Evolutionary conservation across 768 basidiomycete genomes (phyloP).

Genomic region (Dentipellis fragilis): DNA sequence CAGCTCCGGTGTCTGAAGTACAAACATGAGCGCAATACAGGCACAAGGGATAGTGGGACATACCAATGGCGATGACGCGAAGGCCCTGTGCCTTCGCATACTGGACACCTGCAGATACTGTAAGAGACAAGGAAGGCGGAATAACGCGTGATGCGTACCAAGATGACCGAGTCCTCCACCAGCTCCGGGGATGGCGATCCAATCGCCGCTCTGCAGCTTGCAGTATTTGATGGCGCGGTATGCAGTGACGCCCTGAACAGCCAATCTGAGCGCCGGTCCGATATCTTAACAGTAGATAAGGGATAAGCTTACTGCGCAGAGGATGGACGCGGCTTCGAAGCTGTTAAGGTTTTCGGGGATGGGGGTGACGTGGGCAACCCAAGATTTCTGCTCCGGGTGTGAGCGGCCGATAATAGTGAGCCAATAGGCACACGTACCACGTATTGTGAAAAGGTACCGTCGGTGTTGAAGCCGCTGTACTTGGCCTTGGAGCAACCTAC

Average conservation of each 20-base stretch:
- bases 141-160: conserved; percentile 24
- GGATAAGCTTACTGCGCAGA: conserved; percentile 54
- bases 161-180: conserved; percentile 81
- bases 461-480: conserved; percentile 60
- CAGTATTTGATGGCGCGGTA: conserved; percentile 79
- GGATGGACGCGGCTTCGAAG: conserved; percentile 60
- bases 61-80: conserved; percentile 67
- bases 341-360: conserved; percentile 65
- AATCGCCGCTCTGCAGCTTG: conserved; percentile 55
- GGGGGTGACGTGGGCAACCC: conserved; percentile 61
- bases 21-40: not conserved
- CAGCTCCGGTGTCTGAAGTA: conserved; percentile 53
- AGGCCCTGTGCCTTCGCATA: conserved; percentile 73
- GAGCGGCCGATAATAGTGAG: not conserved
- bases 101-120: conserved; percentile 45
- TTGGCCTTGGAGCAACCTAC: conserved; percentile 51
- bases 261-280: not conserved
- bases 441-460: conserved; percentile 72
- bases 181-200: conserved; percentile 68
- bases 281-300: not conserved
- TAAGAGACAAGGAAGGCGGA: not conserved
- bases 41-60: not conserved
- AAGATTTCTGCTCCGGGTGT: conserved; percentile 40
- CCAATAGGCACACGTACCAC: conserved; percentile 22
- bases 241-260: conserved; percentile 64